These are phyloP conservation scores for Botrytis galanthina DNA, from an alignment of 2,329 filamentous ascomycete species.

Conservation along the genomic window DNA sequence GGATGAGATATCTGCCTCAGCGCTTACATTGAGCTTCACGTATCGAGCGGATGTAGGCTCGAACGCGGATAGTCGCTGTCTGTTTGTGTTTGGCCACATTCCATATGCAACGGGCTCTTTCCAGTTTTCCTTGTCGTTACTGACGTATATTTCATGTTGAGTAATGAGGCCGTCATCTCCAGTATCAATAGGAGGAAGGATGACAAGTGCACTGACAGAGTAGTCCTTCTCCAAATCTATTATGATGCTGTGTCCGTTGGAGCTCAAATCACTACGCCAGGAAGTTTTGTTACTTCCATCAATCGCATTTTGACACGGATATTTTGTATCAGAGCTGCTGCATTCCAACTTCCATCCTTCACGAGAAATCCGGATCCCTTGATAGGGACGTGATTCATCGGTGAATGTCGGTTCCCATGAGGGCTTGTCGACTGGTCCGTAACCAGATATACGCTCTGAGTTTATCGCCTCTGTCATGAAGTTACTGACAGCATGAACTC, in stretches of 20 bases:
- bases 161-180: conserved; percentile 1
- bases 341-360: conserved; percentile 4
- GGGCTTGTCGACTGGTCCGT: conserved; percentile 1
- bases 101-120: neutral
- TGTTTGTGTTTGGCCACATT: conserved; percentile 12
- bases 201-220: conserved; percentile 1
- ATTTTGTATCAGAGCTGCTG: neutral
- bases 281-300: conserved; percentile 5
- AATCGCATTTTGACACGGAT: neutral
- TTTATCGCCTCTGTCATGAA: conserved; percentile 5
- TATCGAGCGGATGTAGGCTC: conserved; percentile 10
- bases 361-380: neutral
- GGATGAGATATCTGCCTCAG: neutral
- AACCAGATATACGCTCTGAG: conserved; percentile 4
- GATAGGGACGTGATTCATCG: neutral
- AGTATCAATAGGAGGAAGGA: neutral
- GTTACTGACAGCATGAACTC: neutral
- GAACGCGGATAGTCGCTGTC: conserved; percentile 2
- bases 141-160: conserved; percentile 2
- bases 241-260: neutral
- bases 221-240: neutral
- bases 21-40: neutral
- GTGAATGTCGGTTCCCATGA: conserved; percentile 1
- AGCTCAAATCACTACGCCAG: neutral
- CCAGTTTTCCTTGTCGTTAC: neutral